Conservation (phyloP, 2,329 filamentous ascomycete species). For the Hypoxylon sp. region DNA sequence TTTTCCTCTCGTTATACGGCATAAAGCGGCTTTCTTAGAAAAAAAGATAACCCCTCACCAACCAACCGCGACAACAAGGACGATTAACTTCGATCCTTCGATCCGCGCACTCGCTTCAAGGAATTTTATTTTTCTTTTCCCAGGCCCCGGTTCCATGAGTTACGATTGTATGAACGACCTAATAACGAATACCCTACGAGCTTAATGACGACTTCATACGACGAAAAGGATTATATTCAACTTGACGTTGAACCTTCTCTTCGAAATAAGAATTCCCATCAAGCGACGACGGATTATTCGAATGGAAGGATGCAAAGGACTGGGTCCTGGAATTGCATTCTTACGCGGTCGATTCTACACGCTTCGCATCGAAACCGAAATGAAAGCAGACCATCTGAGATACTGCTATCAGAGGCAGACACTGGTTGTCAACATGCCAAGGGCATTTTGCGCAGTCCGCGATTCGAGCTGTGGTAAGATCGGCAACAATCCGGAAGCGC, state of each 20-base stretch:
- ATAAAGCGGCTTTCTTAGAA: constrained; percentile 59
- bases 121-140: constrained; percentile 53
- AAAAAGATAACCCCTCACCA: constrained; percentile 54
- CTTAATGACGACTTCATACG: constrained; percentile 61
- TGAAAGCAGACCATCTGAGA: constrained; percentile 46
- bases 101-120: constrained; percentile 57
- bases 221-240: constrained; percentile 54
- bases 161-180: constrained; percentile 58
- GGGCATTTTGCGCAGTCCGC: constrained; percentile 44
- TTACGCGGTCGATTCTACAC: constrained; percentile 47
- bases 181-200: constrained; percentile 51
- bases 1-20: constrained; percentile 54
- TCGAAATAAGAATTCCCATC: constrained; percentile 47
- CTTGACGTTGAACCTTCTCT: constrained; percentile 52
- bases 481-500: constrained; percentile 45
- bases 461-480: constrained; percentile 50
- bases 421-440: constrained; percentile 51
- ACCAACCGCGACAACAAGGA: constrained; percentile 49
- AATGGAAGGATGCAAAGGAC: constrained; percentile 46
- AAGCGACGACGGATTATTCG: constrained; percentile 48
- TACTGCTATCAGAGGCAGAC: constrained; percentile 48
- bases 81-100: constrained; percentile 38
- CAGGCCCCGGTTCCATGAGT: constrained; percentile 58
- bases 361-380: constrained; percentile 46
- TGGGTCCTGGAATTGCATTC: constrained; percentile 45